Percentiles rank a stretch among this genome's conserved stretches.
phyloP scores from a whole-genome alignment of 176 grass and related monocot species.

The Sorghum bicolor region Sorghum_bicolor_NCBIv3 NC_012873.2:748001-748500 shows the following conservation, averaged over 20 bases:
- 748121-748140: too few species aligned
- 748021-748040: constrained; percentile 38
- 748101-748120: constrained; percentile 30
- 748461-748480: neutral
- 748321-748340: neutral
- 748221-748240: neutral
- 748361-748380: too few species aligned
- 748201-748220: constrained; percentile 30
- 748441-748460: neutral
- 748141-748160: constrained; percentile 9
- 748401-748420: too few species aligned
- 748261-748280: neutral
- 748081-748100: constrained; percentile 7
- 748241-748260: neutral
- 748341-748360: neutral
- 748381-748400: too few species aligned
- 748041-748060: constrained; percentile 44
- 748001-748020: constrained; percentile 29
- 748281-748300: neutral
- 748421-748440: neutral
- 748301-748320: neutral
- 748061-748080: constrained; percentile 4
- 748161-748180: constrained; percentile 9
- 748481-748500: neutral
- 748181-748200: neutral